phyloP scores from a whole-genome alignment of 2,329 filamentous ascomycete species.

The Penicillium expansum region DNA sequence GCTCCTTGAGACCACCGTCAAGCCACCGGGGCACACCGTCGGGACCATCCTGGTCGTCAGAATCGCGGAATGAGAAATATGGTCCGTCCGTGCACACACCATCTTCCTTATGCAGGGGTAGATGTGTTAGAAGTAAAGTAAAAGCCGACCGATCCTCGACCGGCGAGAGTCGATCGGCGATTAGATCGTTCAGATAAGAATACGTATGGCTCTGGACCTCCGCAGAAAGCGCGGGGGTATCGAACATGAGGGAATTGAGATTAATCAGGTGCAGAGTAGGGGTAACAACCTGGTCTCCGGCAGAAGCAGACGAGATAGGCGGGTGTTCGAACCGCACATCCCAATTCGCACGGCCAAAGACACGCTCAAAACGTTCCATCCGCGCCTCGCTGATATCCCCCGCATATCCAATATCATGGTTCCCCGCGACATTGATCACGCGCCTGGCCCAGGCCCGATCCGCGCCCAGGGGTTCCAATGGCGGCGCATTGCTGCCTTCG shows the following conservation, averaged over 20 bases:
- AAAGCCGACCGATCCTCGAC: conserved; percentile 65
- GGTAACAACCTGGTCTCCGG: background rate
- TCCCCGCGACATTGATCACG: conserved; percentile 87
- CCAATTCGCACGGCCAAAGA: conserved; percentile 88
- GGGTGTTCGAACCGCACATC: conserved; percentile 71
- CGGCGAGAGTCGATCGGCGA: conserved; percentile 54
- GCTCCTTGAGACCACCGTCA: conserved; percentile 64
- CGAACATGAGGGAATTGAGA: conserved; percentile 91
- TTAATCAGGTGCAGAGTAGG: conserved; percentile 77
- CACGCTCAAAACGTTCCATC: conserved; percentile 74
- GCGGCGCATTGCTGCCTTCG: conserved; percentile 19
- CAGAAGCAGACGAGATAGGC: conserved; percentile 31
- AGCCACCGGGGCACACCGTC: conserved; percentile 36
- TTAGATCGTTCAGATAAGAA: conserved; percentile 63
- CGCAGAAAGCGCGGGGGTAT: conserved; percentile 69
- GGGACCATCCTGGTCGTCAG: conserved; percentile 62
- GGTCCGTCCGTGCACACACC: conserved; percentile 83
- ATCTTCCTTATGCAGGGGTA: conserved; percentile 79
- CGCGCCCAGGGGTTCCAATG: conserved; percentile 30
- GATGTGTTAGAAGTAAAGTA: conserved; percentile 85
- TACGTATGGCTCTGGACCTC: conserved; percentile 75
- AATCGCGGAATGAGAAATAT: conserved; percentile 73
- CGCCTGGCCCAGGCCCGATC: conserved; percentile 65
- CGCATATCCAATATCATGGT: conserved; percentile 95
- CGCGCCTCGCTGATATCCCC: conserved; percentile 79